Evolutionary conservation across 2,329 filamentous ascomycete species (phyloP).

Genomic region (Pyrenochaeta sp.): DNA sequence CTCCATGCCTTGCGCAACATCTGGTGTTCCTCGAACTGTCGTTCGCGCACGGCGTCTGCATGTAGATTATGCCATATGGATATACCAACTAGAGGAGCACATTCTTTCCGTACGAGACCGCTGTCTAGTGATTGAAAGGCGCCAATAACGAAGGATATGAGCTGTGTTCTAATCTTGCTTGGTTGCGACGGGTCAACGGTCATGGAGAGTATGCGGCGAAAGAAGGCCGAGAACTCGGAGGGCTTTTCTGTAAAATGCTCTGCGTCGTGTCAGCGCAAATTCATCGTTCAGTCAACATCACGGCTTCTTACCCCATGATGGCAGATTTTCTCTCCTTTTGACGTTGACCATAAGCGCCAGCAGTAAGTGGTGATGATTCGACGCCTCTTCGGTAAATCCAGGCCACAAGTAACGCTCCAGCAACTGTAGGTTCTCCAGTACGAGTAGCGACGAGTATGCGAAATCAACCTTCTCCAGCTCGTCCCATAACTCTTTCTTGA

Average conservation of each 20-base stretch:
- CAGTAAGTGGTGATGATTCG: constrained; percentile 89
- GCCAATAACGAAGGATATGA: constrained; percentile 89
- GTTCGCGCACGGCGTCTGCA: constrained; percentile 76
- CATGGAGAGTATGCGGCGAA: constrained; percentile 89
- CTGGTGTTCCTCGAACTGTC: constrained; percentile 74
- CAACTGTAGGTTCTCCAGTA: constrained; percentile 88
- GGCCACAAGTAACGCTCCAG: constrained; percentile 96
- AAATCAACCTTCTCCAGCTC: constrained; percentile 83
- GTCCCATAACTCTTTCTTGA: constrained; percentile 92
- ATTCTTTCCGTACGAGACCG: constrained; percentile 90
- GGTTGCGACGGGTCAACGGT: constrained; percentile 65
- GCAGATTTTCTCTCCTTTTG: constrained; percentile 85
- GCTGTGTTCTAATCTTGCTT: constrained; percentile 69
- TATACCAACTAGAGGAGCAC: constrained; percentile 92
- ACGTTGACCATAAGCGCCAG: constrained; percentile 86
- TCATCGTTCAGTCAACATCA: background rate
- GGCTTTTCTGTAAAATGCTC: constrained; percentile 79
- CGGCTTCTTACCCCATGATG: constrained; percentile 78
- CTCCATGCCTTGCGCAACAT: constrained; percentile 90
- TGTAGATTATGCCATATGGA: constrained; percentile 95
- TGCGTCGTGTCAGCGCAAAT: constrained; percentile 52
- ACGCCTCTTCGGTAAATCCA: constrained; percentile 85
- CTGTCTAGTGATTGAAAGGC: constrained; percentile 95
- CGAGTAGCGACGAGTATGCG: constrained; percentile 76
- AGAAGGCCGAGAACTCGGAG: constrained; percentile 85